Evolutionary conservation across 331 rosid genomes (phyloP), one percentile per base, ranked within the genome.

Genomic region (Spiraea crenata): DNA sequence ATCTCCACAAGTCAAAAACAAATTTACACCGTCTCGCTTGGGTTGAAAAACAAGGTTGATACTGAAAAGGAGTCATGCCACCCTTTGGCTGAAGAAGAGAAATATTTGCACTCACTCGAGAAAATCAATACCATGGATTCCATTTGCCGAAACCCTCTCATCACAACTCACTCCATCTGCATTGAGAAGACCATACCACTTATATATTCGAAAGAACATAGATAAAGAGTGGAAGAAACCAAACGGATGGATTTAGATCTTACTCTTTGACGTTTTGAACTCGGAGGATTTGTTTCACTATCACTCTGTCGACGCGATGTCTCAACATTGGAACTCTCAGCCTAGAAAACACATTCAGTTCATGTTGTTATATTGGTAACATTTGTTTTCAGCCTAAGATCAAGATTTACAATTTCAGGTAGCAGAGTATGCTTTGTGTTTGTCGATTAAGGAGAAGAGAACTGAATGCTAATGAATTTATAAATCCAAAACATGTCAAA

Each of bases 241-340:
- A 58, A 15, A 19, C 7, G 34, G 14, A 17, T 5, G 10, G 14
- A 46, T 14, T 46, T 42, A 63, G 45, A 13, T 12, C 71, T 25
- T 49, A 85, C 90, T 87, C 80, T 86, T 81, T 58, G 88, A 14
- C 90, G 88, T 81, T 83, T 86, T 38, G 88, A 55, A 61, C 44
- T 76, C 67, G 88, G 81, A 74, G 84, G 71, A 79, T 57, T 63
- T 9, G 74, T 70, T 77, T 76, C 80, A 25, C 47, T 56, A 66
- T 81, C 80, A 66, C 59, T 68, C 38, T 44, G 80, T 20, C 63
- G 81, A 64, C 76, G 82, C 0, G 90, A 82, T 31, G 85, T 48
- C 74, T 84, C 86, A 63, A 71, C 81, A 63, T 60, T 82, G 35
- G 81, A 67, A 44, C 56, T 68, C 57, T 74, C 77, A 64, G 57